Percentiles rank a stretch among this genome's conserved stretches.
Conservation (phyloP, 2,329 filamentous ascomycete species). For the Penicillium sp. region DNA sequence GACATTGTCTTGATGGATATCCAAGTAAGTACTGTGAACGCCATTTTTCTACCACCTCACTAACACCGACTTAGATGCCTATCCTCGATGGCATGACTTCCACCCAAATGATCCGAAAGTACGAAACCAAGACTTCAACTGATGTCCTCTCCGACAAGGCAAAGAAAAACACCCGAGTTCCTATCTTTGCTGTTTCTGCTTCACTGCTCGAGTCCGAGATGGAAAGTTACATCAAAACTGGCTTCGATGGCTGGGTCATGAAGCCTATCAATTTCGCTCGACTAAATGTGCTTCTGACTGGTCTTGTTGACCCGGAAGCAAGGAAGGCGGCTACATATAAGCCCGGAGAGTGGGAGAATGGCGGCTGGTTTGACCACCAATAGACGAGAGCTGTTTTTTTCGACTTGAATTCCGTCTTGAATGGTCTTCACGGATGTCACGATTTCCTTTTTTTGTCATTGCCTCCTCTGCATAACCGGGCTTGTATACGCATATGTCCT, state of each 20-base stretch:
- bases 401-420: not conserved
- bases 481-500: constrained; percentile 3
- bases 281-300: constrained; percentile 65
- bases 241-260: constrained; percentile 88
- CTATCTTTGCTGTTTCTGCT: constrained; percentile 86
- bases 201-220: constrained; percentile 71
- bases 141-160: constrained; percentile 59
- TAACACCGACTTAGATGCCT: constrained; percentile 60
- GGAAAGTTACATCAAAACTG: constrained; percentile 68
- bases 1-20: constrained; percentile 92
- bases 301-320: constrained; percentile 62
- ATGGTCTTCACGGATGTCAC: constrained; percentile 1
- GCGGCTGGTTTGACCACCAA: constrained; percentile 69
- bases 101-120: constrained; percentile 77
- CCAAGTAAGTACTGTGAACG: constrained; percentile 51
- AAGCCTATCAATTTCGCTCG: constrained; percentile 84
- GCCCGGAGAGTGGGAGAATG: constrained; percentile 75
- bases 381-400: too few relatives aligned
- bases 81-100: constrained; percentile 85
- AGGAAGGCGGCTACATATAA: constrained; percentile 66
- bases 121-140: constrained; percentile 59
- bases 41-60: not conserved
- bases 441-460: constrained; percentile 1
- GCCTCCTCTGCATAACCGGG: not conserved
- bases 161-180: constrained; percentile 63